Evolutionary conservation across 148 eudicot genomes (phyloP).

Genomic region (Agrostemma githago): DNA sequence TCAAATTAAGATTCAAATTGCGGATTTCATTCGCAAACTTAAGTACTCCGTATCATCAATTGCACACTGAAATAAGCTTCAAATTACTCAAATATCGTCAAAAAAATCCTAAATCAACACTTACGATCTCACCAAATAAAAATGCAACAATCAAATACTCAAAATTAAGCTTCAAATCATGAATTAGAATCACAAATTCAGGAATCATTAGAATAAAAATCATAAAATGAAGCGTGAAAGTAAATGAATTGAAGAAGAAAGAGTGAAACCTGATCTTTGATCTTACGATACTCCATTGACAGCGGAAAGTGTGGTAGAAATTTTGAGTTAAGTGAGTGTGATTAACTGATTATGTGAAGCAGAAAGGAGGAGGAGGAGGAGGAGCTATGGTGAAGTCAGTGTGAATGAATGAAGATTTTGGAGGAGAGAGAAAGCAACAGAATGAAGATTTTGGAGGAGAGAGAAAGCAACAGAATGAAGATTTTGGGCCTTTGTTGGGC

Average conservation of each 20-base stretch:
- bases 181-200: background rate
- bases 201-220: background rate
- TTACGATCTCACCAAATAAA: background rate
- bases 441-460: no score
- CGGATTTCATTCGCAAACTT: background rate
- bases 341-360: no score
- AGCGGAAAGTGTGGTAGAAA: background rate
- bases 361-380: background rate
- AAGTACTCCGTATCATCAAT: background rate
- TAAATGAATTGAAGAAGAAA: background rate
- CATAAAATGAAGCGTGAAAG: background rate
- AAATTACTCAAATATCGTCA: no score
- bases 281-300: slow-evolving; percentile 73
- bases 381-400: background rate
- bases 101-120: no score
- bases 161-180: background rate
- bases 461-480: no score
- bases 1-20: background rate
- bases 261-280: slow-evolving; percentile 64
- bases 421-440: no score
- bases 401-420: no score
- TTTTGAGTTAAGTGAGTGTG: background rate
- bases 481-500: no score
- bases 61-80: background rate
- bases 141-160: background rate